phyloP scores from a whole-genome alignment of 345 rosid species.

The Citrus australasica region DNA sequence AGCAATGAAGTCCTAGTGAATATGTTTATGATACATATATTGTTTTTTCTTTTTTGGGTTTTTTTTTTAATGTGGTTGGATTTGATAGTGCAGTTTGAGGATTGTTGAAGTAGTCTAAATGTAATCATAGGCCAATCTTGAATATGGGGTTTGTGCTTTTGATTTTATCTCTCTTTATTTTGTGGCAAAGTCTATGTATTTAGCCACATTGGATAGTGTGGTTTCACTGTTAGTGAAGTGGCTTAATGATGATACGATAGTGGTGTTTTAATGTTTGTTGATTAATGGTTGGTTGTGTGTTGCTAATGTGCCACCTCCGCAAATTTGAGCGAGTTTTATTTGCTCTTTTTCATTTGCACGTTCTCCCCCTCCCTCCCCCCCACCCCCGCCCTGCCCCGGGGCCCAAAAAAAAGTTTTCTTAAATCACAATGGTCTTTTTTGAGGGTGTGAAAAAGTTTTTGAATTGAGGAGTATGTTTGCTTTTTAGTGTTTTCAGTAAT shows the following conservation, averaged over 20 bases:
- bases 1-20: background rate
- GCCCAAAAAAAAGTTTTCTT: background rate
- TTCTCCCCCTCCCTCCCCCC: background rate
- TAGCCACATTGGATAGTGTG: background rate
- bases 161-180: background rate
- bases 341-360: background rate
- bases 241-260: background rate
- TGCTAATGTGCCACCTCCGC: background rate
- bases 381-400: too few relatives aligned
- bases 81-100: background rate
- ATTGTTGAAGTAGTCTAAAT: background rate
- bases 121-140: background rate
- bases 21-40: background rate
- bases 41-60: background rate
- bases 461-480: background rate
- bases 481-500: background rate
- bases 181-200: background rate
- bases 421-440: background rate
- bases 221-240: background rate
- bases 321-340: background rate
- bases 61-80: background rate
- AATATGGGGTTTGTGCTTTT: background rate
- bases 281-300: background rate
- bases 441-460: background rate
- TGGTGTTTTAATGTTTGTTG: background rate